Conservation (phyloP, 805 yeast genomes). For the Jamesozyma gamospora region DNA sequence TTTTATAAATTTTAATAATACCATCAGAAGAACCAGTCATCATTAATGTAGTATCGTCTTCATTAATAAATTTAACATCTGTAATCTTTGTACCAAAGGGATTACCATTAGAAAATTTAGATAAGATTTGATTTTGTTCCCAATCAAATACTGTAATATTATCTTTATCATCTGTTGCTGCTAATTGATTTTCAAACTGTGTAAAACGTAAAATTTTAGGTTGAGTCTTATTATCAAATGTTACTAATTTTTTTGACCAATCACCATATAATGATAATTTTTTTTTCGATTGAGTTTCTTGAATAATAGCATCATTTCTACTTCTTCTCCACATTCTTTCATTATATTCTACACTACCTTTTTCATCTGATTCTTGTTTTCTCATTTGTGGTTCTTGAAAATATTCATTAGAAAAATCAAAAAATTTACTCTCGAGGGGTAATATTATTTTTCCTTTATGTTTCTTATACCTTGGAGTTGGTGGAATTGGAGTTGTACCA, state of each 20-base stretch:
- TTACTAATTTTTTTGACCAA: conserved; percentile 59
- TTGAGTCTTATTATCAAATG: conserved; percentile 64
- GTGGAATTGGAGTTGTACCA: conserved; percentile 43
- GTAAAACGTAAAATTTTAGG: conserved; percentile 73
- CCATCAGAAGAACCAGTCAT: conserved; percentile 92
- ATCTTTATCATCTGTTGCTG: conserved; percentile 76
- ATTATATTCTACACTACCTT: conserved; percentile 80
- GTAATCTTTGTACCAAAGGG: conserved; percentile 84
- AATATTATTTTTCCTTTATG: conserved; percentile 27
- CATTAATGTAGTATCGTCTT: conserved; percentile 80
- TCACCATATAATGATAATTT: conserved; percentile 72
- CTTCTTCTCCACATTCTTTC: conserved; percentile 81
- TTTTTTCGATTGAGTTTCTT: conserved; percentile 85
- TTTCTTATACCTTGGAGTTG: conserved; percentile 44
- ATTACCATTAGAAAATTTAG: conserved; percentile 71
- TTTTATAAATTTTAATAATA: conserved; percentile 74
- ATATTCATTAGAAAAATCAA: conserved; percentile 73
- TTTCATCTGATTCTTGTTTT: conserved; percentile 74
- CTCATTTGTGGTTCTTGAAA: conserved; percentile 96
- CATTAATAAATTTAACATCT: conserved; percentile 77
- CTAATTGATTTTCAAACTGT: conserved; percentile 80
- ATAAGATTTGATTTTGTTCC: conserved; percentile 47
- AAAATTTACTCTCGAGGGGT: conserved; percentile 52
- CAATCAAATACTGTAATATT: conserved; percentile 84
- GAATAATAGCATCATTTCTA: conserved; percentile 77